phyloP scores from a whole-genome alignment of 2,329 filamentous ascomycete genomes.

The Arthroderma sp. region DNA sequence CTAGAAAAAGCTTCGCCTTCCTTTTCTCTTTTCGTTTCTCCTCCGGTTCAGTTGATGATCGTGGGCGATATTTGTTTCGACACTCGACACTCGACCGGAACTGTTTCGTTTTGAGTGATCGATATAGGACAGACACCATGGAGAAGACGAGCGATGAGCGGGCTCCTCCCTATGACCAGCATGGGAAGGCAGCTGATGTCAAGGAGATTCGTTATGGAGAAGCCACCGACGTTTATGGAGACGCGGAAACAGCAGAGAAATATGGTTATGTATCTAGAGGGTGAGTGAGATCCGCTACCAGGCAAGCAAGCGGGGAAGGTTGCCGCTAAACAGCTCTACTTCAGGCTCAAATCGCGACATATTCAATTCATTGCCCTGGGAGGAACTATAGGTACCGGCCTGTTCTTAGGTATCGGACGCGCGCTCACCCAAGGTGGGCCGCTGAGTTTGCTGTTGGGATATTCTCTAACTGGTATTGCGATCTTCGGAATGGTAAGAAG shows the following conservation, averaged over 20 bases:
- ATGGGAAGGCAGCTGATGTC: conserved; percentile 12
- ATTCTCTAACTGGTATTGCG: conserved; percentile 36
- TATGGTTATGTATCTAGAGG: conserved; percentile 40
- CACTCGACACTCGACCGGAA: no score
- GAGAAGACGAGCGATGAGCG: conserved; percentile 1
- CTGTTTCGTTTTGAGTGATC: no score
- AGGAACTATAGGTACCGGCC: conserved; percentile 44
- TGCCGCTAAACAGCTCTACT: no score
- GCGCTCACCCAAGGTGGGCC: conserved; percentile 36
- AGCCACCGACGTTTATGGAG: conserved; percentile 41
- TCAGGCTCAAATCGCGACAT: conserved; percentile 38
- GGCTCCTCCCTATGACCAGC: conserved; percentile 12
- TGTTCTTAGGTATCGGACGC: conserved; percentile 42
- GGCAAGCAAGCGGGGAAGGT: neutral
- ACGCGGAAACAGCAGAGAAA: conserved; percentile 37
- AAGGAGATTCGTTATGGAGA: conserved; percentile 28
- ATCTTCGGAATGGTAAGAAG: conserved; percentile 30
- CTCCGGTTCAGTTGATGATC: neutral
- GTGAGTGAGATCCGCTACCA: conserved; percentile 16
- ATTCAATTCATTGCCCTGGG: conserved; percentile 48
- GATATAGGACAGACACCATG: neutral
- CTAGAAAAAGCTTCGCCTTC: neutral
- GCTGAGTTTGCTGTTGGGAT: conserved; percentile 30
- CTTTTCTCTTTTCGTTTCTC: neutral
- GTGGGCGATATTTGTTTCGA: no score